phyloP scores from a whole-genome alignment of 148 eudicot genomes.

The Cornus suecica region DNA sequence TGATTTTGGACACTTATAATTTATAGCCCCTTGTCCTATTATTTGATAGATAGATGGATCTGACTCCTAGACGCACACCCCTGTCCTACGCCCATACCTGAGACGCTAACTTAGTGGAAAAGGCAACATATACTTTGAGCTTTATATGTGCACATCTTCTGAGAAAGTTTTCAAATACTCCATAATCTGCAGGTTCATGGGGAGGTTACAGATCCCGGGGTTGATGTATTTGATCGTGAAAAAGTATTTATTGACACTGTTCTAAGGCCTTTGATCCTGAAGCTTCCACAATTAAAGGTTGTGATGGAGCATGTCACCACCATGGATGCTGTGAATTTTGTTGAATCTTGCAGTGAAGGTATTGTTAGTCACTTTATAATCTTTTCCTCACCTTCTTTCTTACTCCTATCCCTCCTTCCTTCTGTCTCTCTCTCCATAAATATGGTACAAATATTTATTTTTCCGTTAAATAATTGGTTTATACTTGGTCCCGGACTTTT shows the following conservation, averaged over 20 bases:
- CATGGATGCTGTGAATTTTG: slow-evolving; percentile 74
- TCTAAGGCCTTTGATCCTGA: slow-evolving; percentile 68
- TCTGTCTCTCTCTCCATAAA: neutral
- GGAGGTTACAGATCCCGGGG: slow-evolving; percentile 79
- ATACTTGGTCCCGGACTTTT: neutral
- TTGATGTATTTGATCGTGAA: slow-evolving; percentile 94
- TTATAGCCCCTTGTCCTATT: no score
- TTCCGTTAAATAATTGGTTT: neutral
- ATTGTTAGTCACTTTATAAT: neutral
- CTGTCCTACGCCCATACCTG: no score
- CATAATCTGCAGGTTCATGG: slow-evolving; percentile 78
- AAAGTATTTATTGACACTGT: slow-evolving; percentile 76
- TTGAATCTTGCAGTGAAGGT: slow-evolving; percentile 80
- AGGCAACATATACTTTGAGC: neutral
- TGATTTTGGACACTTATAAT: no score
- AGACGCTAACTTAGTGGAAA: neutral
- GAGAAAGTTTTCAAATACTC: no score
- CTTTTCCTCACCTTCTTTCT: neutral
- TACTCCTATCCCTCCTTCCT: neutral
- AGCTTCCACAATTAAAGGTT: slow-evolving; percentile 72
- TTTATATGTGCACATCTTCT: neutral
- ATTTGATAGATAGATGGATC: no score
- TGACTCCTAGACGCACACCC: no score
- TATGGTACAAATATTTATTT: no score
- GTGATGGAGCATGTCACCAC: slow-evolving; percentile 99